Conservation (phyloP, 495 filamentous ascomycete species). For the Aspergillus funiculosus region DNA sequence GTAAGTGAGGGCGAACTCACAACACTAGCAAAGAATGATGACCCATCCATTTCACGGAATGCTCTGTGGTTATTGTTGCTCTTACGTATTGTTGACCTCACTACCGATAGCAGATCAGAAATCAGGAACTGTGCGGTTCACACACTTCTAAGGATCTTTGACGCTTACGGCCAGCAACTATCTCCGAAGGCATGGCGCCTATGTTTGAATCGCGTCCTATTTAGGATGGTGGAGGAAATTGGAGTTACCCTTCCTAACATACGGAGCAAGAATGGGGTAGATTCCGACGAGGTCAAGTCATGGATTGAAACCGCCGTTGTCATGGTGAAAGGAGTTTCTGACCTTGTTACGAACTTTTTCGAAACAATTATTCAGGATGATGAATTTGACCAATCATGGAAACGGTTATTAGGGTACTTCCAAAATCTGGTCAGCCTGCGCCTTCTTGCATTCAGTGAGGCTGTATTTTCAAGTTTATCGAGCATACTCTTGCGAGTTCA, state of each 20-base stretch:
- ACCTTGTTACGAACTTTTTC: slow-evolving; percentile 62
- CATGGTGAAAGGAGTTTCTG: slow-evolving; percentile 63
- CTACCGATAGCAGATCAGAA: slow-evolving; percentile 73
- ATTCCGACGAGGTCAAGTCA: slow-evolving; percentile 36
- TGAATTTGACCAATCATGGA: slow-evolving; percentile 59
- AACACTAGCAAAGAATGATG: slow-evolving; percentile 28
- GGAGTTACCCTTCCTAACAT: slow-evolving; percentile 22
- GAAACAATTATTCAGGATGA: slow-evolving; percentile 51
- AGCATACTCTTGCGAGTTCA: slow-evolving; percentile 58
- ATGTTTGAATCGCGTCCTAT: slow-evolving; percentile 73
- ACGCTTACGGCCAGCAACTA: slow-evolving; percentile 79
- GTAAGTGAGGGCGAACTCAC: slow-evolving; percentile 39
- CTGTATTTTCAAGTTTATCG: slow-evolving; percentile 61
- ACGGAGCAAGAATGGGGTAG: slow-evolving; percentile 21
- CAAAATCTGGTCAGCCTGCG: slow-evolving; percentile 52
- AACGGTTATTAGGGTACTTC: slow-evolving; percentile 61
- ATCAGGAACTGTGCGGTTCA: slow-evolving; percentile 88
- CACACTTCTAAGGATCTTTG: slow-evolving; percentile 84
- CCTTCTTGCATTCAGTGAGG: slow-evolving; percentile 63
- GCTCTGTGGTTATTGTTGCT: slow-evolving; percentile 83
- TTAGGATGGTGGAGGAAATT: slow-evolving; percentile 59
- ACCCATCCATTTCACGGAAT: slow-evolving; percentile 38
- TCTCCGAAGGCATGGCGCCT: slow-evolving; percentile 74
- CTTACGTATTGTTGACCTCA: slow-evolving; percentile 68
- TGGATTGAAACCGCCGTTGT: slow-evolving; percentile 78